Evolutionary conservation across 192 early-diverging fungal genomes (phyloP).

Genomic region (Linnemannia zychae): DNA sequence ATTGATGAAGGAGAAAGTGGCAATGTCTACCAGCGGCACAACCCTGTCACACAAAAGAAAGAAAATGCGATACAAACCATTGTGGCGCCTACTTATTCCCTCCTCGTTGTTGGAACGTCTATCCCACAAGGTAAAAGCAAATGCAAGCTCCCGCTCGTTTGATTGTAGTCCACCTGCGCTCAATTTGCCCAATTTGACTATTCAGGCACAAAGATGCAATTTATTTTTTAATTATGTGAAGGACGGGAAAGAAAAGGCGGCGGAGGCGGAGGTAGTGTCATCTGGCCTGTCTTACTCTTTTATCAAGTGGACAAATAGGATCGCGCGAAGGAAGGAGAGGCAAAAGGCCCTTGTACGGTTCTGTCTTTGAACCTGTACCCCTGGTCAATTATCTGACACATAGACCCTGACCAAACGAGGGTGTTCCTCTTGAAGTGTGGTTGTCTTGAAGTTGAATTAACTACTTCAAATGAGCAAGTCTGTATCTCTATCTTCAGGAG

Average conservation of each 20-base stretch:
- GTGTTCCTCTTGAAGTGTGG: not conserved
- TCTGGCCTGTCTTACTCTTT: conserved; percentile 3
- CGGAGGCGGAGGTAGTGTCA: not conserved
- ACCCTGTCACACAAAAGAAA: no score
- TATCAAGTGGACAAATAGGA: not conserved
- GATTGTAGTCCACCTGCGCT: conserved; percentile 1
- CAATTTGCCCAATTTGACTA: not conserved
- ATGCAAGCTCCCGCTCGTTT: no score
- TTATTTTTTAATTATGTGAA: not conserved
- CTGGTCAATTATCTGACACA: not conserved
- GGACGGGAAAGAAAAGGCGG: not conserved
- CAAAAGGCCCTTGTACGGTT: not conserved
- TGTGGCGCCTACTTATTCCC: no score
- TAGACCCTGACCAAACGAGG: not conserved
- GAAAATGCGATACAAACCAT: no score
- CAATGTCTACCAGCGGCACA: no score
- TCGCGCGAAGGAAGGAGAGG: not conserved
- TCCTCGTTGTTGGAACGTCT: no score
- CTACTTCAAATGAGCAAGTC: no score
- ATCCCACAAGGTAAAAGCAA: no score
- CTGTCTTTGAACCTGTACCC: not conserved
- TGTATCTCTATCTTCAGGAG: not conserved
- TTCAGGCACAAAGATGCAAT: not conserved
- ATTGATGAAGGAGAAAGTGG: no score
- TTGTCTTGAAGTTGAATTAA: not conserved